Conservation (phyloP, 768 basidiomycete species). For the Serendipita sp. region DNA sequence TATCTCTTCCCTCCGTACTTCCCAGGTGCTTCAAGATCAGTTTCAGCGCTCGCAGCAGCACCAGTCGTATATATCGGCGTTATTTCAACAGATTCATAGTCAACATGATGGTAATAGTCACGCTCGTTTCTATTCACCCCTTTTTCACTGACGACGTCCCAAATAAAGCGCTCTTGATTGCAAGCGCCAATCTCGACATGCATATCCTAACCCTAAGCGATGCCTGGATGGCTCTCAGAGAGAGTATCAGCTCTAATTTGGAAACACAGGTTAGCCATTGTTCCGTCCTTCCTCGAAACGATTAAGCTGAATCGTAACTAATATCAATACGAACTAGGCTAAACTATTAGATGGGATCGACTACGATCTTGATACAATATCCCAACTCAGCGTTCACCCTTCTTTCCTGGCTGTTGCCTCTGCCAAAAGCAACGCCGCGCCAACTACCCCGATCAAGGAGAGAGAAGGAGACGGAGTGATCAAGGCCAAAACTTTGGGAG, state of each 20-base stretch:
- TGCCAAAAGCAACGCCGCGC: conserved; percentile 36
- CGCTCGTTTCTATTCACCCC: neutral
- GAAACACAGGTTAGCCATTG: neutral
- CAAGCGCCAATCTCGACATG: conserved; percentile 53
- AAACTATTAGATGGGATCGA: conserved; percentile 45
- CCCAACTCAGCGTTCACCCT: conserved; percentile 47
- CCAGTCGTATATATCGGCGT: neutral
- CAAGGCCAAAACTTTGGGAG: conserved; percentile 50
- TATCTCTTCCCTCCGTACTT: neutral
- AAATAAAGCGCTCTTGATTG: conserved; percentile 52
- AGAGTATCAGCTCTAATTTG: neutral
- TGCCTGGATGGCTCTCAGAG: conserved; percentile 32
- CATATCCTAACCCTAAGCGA: conserved; percentile 56
- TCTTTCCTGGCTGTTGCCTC: conserved; percentile 58
- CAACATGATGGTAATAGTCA: neutral
- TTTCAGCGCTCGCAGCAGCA: neutral
- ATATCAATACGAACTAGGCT: conserved; percentile 39
- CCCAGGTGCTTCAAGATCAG: neutral
- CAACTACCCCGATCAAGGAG: neutral
- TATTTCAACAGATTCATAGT: neutral
- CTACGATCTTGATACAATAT: conserved; percentile 56
- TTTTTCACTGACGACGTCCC: conserved; percentile 10
- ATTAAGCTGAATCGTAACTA: neutral
- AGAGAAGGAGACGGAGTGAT: conserved; percentile 29
- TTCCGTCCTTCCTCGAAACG: no score